A percentile compares a stretch with the other conserved stretches of the same genome.
Conservation (phyloP, 352 stramenopile species). For the Globisporangium acanthophoron region DNA sequence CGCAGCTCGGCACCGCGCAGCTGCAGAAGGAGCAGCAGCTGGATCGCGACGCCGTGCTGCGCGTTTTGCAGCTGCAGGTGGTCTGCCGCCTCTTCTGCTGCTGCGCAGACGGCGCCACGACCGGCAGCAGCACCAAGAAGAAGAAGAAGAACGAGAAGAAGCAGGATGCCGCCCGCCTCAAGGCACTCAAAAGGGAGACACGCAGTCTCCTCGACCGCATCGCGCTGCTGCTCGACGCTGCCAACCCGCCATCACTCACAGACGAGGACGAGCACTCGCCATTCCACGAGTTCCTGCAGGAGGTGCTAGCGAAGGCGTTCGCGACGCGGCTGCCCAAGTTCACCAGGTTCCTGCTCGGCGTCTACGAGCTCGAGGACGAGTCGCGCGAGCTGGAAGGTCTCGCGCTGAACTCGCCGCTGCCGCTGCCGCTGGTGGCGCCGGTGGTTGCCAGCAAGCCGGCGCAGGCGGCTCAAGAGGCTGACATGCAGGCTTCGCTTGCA, state of each 20-base stretch:
- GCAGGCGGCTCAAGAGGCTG: background rate
- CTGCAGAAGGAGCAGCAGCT: slow-evolving; percentile 20
- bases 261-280: slow-evolving; percentile 64
- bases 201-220: slow-evolving; percentile 62
- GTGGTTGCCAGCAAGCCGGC: slow-evolving; percentile 1
- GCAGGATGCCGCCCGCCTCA: slow-evolving; percentile 1
- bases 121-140: slow-evolving; percentile 22
- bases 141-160: slow-evolving; percentile 17
- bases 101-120: slow-evolving; percentile 9
- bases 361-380: slow-evolving; percentile 59
- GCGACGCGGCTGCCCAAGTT: slow-evolving; percentile 36
- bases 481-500: slow-evolving; percentile 3
- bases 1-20: slow-evolving; percentile 23
- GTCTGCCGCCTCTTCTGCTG: slow-evolving; percentile 49
- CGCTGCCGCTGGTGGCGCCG: slow-evolving; percentile 16
- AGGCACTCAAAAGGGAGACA: slow-evolving; percentile 50
- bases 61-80: slow-evolving; percentile 59
- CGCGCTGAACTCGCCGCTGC: slow-evolving; percentile 9
- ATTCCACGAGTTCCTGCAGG: slow-evolving; percentile 66
- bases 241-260: slow-evolving; percentile 52
- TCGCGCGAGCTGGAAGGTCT: slow-evolving; percentile 9
- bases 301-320: slow-evolving; percentile 39
- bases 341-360: slow-evolving; percentile 37
- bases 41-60: slow-evolving; percentile 32
- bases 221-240: slow-evolving; percentile 66